Evolutionary conservation across 148 eudicot species (phyloP), one percentile per base, ranked within the genome.

Genomic region (Fagopyrum tataricum): DNA sequence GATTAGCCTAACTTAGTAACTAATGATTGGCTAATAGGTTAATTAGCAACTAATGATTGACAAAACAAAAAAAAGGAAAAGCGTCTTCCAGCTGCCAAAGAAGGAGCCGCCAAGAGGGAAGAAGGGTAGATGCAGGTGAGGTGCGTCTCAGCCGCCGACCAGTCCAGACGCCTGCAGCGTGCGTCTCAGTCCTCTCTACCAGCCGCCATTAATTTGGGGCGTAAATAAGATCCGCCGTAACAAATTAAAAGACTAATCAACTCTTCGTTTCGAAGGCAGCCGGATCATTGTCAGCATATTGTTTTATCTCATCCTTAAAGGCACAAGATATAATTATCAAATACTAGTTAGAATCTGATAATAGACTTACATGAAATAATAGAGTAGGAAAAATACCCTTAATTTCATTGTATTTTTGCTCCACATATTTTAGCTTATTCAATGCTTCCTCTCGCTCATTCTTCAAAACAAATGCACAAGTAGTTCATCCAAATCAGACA

Each of bases 271-370:
- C 96, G 80, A 95, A 81, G 47, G 94, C 85, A 78, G 96, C 98
- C 49, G 97, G 98, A 85, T 95, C 98, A 81, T 91, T 91, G 81
- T 91, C 98, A 70, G 96, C 88, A 81, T 87, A 91, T 64, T 90
- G 93, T 42, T 78, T 86, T 85, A 91, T 82, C 78, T 95, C 96
- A 68, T 81, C 87, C 98, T 94, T 73, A 37, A 20, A 67, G 77
- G 20, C 0, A 39, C n/a, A 64, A 14, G 20, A 39, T 64, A 37
- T 14, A 13, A 64, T 0, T 39, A 39, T 31, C 44, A 79, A 76
- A 71, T 69, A 37, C 43, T 59, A 66, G 11, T 52, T 21, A 13
- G 48, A 9, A 44, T 14, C 8, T 42, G 18, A 9, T 39, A 42
- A 62, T 44, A 79, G 48, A 56, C 72, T 21, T 6, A 51, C 74